Evolutionary conservation across 108 stramenopile species (phyloP).

Genomic region (Stephanodiscus triporus): DNA sequence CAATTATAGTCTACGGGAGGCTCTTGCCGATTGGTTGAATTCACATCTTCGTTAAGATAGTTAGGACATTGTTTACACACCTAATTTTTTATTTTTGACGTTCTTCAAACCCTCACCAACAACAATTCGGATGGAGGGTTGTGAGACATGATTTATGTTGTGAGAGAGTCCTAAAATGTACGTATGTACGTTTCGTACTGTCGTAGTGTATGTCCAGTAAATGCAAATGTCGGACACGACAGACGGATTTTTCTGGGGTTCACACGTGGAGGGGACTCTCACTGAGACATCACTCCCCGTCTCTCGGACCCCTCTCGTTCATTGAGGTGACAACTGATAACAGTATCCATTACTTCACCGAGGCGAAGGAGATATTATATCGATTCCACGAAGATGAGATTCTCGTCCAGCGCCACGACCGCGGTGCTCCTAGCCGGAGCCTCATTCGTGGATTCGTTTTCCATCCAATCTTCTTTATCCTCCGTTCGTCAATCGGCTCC

Average conservation of each 20-base stretch:
- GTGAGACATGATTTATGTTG: too few species aligned
- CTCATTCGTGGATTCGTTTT: conserved; percentile 28
- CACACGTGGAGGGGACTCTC: not conserved
- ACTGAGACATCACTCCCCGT: not conserved
- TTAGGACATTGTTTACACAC: too few species aligned
- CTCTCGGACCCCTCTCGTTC: too few species aligned
- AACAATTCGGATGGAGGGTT: too few species aligned
- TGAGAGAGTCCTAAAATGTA: too few species aligned
- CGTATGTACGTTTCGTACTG: too few species aligned
- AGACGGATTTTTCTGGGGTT: too few species aligned
- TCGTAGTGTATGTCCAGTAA: too few species aligned
- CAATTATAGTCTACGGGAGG: not conserved
- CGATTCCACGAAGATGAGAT: conserved; percentile 28
- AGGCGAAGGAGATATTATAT: not conserved
- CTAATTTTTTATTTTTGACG: too few species aligned
- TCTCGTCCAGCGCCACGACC: conserved; percentile 25
- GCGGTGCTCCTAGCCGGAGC: conserved; percentile 35
- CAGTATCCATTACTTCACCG: not conserved
- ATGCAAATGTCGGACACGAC: too few species aligned
- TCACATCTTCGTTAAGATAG: not conserved
- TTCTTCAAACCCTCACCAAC: too few species aligned
- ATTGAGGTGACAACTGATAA: too few species aligned
- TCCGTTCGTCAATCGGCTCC: conserved; percentile 18
- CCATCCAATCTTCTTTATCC: conserved; percentile 38
- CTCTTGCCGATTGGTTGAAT: not conserved